Base-by-base conservation (phyloP, 441 rosid genomes). In the Erysimum cheiri region DNA sequence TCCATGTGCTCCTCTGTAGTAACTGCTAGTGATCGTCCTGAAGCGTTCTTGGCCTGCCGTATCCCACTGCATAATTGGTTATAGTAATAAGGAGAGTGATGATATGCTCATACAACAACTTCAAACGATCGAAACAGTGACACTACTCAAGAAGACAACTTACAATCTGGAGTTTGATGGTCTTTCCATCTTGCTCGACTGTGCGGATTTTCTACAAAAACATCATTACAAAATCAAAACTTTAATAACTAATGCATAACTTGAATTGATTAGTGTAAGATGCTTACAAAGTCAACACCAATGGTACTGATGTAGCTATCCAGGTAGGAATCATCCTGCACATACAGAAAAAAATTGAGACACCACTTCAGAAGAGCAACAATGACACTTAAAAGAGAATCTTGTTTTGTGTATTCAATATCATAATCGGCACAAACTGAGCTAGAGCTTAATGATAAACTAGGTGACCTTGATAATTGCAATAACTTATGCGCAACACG, bases 41-140 rank as follows among this genome's bases (percentile, higher is more conserved):
- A 91, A 93, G 17, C 93, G 88, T 77, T 93, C 98, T 70, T 93
- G 98, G 37, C 97, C 98, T 49, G 97, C 97, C 64, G 96, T 90
- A 74, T 91, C 96, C 98, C 97, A 90, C 97, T 84, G 74, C 67
- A 72, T 2, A 60, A 24, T 40, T 53, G 74, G 63, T 14, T 17
- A 72, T 17, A 2, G 9, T 64, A 64, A 65, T 60, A 49, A 68
- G 70, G 7, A 56, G 35, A 54, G 36, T 49, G 68, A 35, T 17
- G 14, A 60, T 11, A 17, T 65, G 8, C 37, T 6, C 62, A 10
- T 52, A 28, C n/a, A 28, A 44, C 41, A 36, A 50, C 12, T 4
- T 6, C 9, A 75, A 53, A 2, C 35, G 0, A 2, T 7, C 3
- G 24, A 5, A 9, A 49, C 5, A 4, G 31, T 13, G 32, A 19